Base-by-base conservation (phyloP, 768 basidiomycete species). In the Mycena epipterygia region DNA sequence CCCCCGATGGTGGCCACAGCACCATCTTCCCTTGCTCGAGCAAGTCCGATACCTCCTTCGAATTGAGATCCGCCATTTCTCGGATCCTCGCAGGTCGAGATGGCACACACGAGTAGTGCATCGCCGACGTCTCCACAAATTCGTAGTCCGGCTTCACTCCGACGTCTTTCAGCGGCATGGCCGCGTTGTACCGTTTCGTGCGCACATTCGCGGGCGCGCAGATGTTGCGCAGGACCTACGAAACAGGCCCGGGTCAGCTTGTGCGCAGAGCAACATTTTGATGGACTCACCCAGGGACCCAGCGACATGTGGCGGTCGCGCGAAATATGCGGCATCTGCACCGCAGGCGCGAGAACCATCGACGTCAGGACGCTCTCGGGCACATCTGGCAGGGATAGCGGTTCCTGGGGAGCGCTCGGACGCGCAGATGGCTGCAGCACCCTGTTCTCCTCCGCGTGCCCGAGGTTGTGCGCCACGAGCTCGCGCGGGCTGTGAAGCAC, bases 321-420 rank as follows among this genome's bases (percentile, higher is more conserved):
- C 16, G 89, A 80, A 64, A 93, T 89, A 6, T 79, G 75, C 44
- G 86, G 79, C 59, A 83, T 85, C 11, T 76, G 71, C 7, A 91
- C 82, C 19, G 78, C 81, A 67, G 82, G 79, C 14, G 87, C 80
- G 64, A 86, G 82, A 30, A 87, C 75, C 72, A 85, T 81, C 75
- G 90, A 90, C 9, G 87, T 81, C 33, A 90, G 90, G 42, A 90
- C 75, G 17, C 65, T 74, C 12, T 72, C 76, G 5, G 90, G 89
- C 49, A 86, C 74, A 6, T 77, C 76, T 19, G 81, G 81, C 48
- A 83, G 79, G 37, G 79, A 77, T 27, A 78, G 71, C 27, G 79
- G 75, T 32, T 81, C 69, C 29, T 69, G 70, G 11, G 84, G 83
- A 33, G 73, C 66, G 61, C 77, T 76, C 17, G 84, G 85, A 33